Percentiles rank a stretch among this genome's conserved stretches.
phyloP scores from a whole-genome alignment of 331 rosid species.

The Acacia concinna region DNA sequence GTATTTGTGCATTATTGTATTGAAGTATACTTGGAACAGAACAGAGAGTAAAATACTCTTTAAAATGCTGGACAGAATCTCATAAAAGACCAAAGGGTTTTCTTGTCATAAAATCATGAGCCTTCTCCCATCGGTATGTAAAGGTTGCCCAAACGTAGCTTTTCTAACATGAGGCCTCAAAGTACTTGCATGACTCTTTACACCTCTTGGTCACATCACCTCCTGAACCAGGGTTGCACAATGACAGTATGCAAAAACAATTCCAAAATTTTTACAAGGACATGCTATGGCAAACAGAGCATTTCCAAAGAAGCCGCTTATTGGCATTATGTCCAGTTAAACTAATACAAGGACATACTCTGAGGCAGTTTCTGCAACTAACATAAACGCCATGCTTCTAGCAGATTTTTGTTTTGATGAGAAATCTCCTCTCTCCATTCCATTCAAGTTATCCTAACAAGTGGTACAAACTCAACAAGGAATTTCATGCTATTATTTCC shows the following conservation, averaged over 20 bases:
- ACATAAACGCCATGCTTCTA: conserved; percentile 1
- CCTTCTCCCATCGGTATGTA: not conserved
- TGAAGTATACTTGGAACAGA: conserved; percentile 6
- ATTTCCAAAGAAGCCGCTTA: conserved; percentile 16
- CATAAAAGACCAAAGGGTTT: too few species aligned
- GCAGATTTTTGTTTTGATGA: conserved; percentile 1
- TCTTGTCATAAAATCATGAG: not conserved
- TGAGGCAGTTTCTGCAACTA: conserved; percentile 4
- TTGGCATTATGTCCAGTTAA: conserved; percentile 12
- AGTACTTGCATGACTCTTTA: conserved; percentile 2
- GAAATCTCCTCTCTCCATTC: not conserved
- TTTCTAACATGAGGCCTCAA: not conserved
- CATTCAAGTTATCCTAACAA: conserved; percentile 25
- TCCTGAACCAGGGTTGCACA: conserved; percentile 1
- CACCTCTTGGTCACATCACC: conserved; percentile 24
- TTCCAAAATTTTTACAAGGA: conserved; percentile 12
- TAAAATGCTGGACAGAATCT: conserved; percentile 4
- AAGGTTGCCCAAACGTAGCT: not conserved
- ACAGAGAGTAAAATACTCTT: not conserved
- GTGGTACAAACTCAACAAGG: conserved; percentile 21
- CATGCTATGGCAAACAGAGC: not conserved
- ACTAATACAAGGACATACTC: conserved; percentile 6
- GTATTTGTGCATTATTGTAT: too few species aligned
- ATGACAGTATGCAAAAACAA: conserved; percentile 7
- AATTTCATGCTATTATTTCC: conserved; percentile 34